Evolutionary conservation across 768 basidiomycete species (phyloP).

Genomic region (Russula sp.): DNA sequence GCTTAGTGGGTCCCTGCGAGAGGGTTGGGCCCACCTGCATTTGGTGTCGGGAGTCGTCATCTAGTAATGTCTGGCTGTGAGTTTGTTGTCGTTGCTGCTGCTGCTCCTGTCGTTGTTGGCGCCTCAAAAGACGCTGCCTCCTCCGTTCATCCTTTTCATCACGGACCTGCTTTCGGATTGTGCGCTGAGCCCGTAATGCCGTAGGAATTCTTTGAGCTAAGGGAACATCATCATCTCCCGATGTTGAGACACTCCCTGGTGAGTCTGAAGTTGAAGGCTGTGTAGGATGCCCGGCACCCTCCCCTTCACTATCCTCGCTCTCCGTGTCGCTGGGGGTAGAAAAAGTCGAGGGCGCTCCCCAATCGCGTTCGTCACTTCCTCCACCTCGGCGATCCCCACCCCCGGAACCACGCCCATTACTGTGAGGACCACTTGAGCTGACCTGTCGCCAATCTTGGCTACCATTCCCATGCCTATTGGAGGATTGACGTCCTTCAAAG

Average conservation of each 20-base stretch:
- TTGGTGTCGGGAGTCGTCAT: slow-evolving; percentile 5
- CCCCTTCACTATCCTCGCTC: slow-evolving; percentile 45
- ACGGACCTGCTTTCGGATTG: slow-evolving; percentile 67
- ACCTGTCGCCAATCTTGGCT: slow-evolving; percentile 31
- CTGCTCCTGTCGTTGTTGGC: slow-evolving; percentile 28
- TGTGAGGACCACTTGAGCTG: slow-evolving; percentile 35
- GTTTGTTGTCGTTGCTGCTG: slow-evolving; percentile 3
- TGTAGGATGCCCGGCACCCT: slow-evolving; percentile 29
- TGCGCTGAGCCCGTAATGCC: slow-evolving; percentile 77
- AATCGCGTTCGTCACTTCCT: slow-evolving; percentile 40
- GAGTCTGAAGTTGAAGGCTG: slow-evolving; percentile 14
- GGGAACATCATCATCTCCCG: slow-evolving; percentile 69
- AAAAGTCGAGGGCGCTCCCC: slow-evolving; percentile 33
- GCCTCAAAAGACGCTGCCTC: slow-evolving; percentile 34
- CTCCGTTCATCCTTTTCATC: slow-evolving; percentile 63
- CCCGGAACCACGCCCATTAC: slow-evolving; percentile 28
- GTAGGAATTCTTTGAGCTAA: slow-evolving; percentile 80
- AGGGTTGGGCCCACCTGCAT: neutral
- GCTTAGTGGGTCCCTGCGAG: neutral
- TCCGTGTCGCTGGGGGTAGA: slow-evolving; percentile 38
- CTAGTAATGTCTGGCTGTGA: neutral
- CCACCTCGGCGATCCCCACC: slow-evolving; percentile 31
- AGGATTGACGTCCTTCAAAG: slow-evolving; percentile 5
- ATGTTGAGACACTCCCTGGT: slow-evolving; percentile 15
- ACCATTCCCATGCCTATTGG: slow-evolving; percentile 21